These are phyloP conservation scores for Acer yangbiense DNA, from an alignment of 345 rosid species.

Conservation along the genomic window DNA sequence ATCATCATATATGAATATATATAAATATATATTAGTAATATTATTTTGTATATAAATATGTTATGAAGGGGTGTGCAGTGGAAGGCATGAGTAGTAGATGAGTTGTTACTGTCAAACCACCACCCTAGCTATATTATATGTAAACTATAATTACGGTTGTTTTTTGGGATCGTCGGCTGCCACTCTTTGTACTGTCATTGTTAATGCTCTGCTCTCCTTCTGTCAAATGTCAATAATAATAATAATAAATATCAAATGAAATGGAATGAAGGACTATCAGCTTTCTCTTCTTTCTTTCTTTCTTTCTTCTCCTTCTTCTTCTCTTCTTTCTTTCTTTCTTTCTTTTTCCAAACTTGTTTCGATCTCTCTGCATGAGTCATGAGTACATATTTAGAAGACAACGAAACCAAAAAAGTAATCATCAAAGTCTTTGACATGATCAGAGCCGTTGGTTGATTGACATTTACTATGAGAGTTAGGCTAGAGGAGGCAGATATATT, in stretches of 20 bases:
- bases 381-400: neutral
- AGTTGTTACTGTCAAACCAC: slow-evolving; percentile 31
- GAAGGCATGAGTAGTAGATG: neutral
- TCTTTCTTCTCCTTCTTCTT: neutral
- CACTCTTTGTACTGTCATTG: slow-evolving; percentile 31
- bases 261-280: neutral
- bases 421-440: neutral
- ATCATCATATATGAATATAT: neutral
- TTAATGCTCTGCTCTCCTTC: slow-evolving; percentile 24
- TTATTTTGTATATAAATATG: neutral
- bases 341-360: neutral
- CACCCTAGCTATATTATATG: slow-evolving; percentile 1
- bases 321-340: slow-evolving; percentile 5
- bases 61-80: slow-evolving; percentile 10
- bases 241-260: neutral
- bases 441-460: neutral
- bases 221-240: slow-evolving; percentile 7
- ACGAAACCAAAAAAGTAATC: slow-evolving; percentile 5
- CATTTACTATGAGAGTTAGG: too few relatives aligned
- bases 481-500: too few relatives aligned
- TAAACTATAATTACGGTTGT: slow-evolving; percentile 30
- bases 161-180: slow-evolving; percentile 57
- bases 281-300: slow-evolving; percentile 15
- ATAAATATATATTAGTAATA: neutral
- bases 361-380: neutral